These are phyloP conservation scores for Carex cristatella DNA, from an alignment of 176 grass and related monocot species.

Conservation along the genomic window DNA sequence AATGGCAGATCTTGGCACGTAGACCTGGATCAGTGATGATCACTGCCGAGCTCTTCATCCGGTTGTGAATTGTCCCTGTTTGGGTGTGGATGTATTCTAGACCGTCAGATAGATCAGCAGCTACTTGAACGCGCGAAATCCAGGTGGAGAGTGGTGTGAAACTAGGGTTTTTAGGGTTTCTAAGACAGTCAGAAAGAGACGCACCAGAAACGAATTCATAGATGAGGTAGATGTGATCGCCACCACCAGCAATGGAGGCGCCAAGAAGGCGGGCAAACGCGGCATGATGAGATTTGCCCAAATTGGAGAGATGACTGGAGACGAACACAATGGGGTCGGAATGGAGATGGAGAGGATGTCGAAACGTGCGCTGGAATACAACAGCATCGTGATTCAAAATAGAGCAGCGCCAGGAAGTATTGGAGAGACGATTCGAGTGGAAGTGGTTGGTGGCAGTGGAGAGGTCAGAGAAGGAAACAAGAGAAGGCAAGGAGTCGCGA, in stretches of 20 bases:
- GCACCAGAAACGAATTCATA: constrained; percentile 60
- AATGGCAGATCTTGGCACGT: constrained; percentile 74
- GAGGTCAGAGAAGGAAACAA: constrained; percentile 60
- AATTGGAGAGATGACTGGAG: constrained; percentile 20
- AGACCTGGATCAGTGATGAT: constrained; percentile 51
- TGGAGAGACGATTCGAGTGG: constrained; percentile 39
- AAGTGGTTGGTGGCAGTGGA: constrained; percentile 66
- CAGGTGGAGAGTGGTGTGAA: constrained; percentile 67
- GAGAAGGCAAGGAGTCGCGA: constrained; percentile 53
- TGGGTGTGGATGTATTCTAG: constrained; percentile 79
- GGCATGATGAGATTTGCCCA: constrained; percentile 76
- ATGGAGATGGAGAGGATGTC: constrained; percentile 28
- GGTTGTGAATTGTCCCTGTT: constrained; percentile 66
- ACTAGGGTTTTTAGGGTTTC: constrained; percentile 57
- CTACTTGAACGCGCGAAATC: constrained; percentile 60
- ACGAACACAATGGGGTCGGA: constrained; percentile 30
- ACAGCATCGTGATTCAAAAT: constrained; percentile 56
- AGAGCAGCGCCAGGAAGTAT: constrained; percentile 54
- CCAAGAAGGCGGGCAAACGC: constrained; percentile 74
- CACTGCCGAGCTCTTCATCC: constrained; percentile 60
- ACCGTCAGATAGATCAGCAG: constrained; percentile 58
- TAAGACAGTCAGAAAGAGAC: constrained; percentile 47
- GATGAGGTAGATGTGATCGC: constrained; percentile 60
- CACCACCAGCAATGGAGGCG: constrained; percentile 50
- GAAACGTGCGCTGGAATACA: constrained; percentile 68